Evolutionary conservation across 2,329 filamentous ascomycete species (phyloP), one percentile per base, ranked within the genome.

Genomic region (Teratosphaeriaceae sp.): DNA sequence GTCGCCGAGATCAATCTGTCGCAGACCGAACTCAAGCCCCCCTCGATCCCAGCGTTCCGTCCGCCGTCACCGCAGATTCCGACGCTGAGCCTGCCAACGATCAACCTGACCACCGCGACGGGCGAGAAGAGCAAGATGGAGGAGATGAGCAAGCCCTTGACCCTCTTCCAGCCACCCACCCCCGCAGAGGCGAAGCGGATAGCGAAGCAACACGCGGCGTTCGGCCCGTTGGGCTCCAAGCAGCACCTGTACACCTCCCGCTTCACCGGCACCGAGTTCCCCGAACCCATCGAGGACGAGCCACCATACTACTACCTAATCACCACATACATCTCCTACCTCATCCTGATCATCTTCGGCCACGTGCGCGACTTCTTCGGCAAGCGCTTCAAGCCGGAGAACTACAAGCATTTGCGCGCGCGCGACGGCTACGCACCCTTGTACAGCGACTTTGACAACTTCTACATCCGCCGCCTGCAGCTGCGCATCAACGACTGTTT

Each of bases 371-470:
- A 98, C 65, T 97, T 96, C 69, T 97, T 98, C 63, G 90, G 92
- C 65, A 96, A 97, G 74, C 80, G 86, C 49, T 96, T 98, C 69
- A 84, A 84, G 62, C 80, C 88, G 64, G 80, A 85, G 62, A 84
- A 88, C 59, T 97, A 97, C 67, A 82, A 80, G 60, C 84, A 92
- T 57, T 73, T 97, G 58, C 85, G 85, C 62, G 77, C 84, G 27
- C 78, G 80, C 52, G 87, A 95, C 62, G 92, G 92, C 49, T 97
- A 95, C 61, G 92, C 90, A 9, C 88, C 92, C 2, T 75, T 98
- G 52, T 97, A 96, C 67, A 94, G 88, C 58, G 92, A 98, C 66
- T 98, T 98, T 62, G 92, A 98, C 72, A 97, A 90, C 67, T 98
- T 98, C 66, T 98, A 98, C 68, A 87, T 90, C 44, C 80, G 92